Conservation (phyloP, 2,329 filamentous ascomycete species). For the Aspergillus ustus region DNA sequence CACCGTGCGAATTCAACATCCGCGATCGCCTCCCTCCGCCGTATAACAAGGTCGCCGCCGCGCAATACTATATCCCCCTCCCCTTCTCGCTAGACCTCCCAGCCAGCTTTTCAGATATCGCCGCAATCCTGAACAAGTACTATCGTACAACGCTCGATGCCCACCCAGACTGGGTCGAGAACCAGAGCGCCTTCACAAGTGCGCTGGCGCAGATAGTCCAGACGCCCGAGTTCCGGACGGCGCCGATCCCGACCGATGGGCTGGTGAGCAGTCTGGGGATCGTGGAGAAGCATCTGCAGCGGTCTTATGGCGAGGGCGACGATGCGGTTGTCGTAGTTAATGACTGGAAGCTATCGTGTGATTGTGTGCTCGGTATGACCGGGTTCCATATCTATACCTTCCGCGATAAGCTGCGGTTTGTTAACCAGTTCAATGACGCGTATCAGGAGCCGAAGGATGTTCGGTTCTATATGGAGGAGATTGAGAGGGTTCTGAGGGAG, state of each 20-base stretch:
- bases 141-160: not conserved
- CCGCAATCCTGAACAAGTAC: not conserved
- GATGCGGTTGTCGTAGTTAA: not conserved
- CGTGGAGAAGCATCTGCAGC: not conserved
- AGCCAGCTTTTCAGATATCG: not conserved
- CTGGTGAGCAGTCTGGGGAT: constrained; percentile 10
- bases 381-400: constrained; percentile 7
- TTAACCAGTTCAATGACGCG: constrained; percentile 9
- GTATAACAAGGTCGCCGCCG: not conserved
- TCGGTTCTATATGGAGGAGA: constrained; percentile 1
- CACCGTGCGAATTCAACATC: not conserved
- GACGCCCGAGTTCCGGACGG: not conserved
- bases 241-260: not conserved
- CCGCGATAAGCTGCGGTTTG: not conserved
- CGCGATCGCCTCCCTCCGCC: not conserved
- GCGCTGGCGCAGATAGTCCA: not conserved
- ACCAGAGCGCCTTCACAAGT: not conserved
- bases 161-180: not conserved
- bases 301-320: not conserved
- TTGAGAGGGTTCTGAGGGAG: not conserved
- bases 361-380: constrained; percentile 1
- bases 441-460: constrained; percentile 4
- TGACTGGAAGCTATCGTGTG: not conserved
- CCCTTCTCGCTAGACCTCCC: not conserved
- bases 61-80: not conserved